Evolutionary conservation across 768 basidiomycete genomes (phyloP), one percentile per base, ranked within the genome.

Genomic region (Tulasnella sp.): DNA sequence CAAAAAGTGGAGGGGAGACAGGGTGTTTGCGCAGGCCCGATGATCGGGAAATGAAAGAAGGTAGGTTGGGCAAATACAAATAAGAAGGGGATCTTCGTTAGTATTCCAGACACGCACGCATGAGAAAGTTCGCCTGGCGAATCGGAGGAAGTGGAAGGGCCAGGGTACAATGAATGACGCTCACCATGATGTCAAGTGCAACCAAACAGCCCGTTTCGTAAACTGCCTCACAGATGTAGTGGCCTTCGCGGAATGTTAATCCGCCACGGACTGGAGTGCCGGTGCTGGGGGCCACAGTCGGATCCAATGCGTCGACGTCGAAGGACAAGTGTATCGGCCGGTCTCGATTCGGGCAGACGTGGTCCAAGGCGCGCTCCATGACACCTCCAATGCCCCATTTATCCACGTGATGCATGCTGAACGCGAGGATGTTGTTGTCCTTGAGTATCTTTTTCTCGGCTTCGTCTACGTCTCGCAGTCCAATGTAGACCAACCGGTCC

Each of bases 181-280:
- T 70, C 79, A 93, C 96, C 96, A 99, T 96, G 80, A 99, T 86
- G 85, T 99, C 97, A 32, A 99, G 85, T 0, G 91, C 94, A 35
- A 98, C 96, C 26, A 99, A 89, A 78, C 93, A 88, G 7, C 96
- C 96, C 6, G 96, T 99, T 86, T 98, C 96, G 79, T 90, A 90
- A 61, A 99, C 89, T 6, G 93, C 91, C 85, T 98, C 96, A 81
- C 93, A 95, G 82, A 97, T 96, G 84, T 96, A 98, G 85, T 98
- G 98, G n/a, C 96, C 97, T 83, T 99, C 98, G 80, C 98, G 87
- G 86, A 99, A 99, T 29, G 94, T 96, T 79, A 99, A 86, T 15
- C 98, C 98, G 2, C 98, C 98, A 81, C 96, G 92, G 32, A 97
- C 95, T 35, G 95, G 95, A 69, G 95, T 96, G 26, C 95, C 95